Evolutionary conservation across 306 rosid species (phyloP).

Genomic region (Hippophae tibetana): DNA sequence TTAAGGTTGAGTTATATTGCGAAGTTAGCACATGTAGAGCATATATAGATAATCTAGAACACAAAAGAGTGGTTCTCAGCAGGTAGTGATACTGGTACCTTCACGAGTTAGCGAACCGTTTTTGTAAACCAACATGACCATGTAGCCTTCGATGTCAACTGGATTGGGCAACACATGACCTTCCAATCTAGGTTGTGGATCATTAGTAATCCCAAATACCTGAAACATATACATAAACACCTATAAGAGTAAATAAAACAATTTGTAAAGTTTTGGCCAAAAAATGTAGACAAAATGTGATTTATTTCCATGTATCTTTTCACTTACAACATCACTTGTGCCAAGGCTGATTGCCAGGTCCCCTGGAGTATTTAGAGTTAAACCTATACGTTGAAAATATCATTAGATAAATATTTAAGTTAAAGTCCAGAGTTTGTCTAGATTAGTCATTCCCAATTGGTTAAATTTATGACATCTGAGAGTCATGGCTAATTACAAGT

Average conservation of each 20-base stretch:
- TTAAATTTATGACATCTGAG: no score
- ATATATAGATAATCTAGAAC: conserved; percentile 1
- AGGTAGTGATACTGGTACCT: conserved; percentile 45
- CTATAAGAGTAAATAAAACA: conserved; percentile 13
- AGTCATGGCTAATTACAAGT: no score
- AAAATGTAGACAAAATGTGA: not conserved
- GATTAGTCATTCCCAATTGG: no score
- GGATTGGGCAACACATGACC: conserved; percentile 95
- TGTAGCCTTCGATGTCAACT: conserved; percentile 73
- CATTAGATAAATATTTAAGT: not conserved
- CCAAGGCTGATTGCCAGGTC: conserved; percentile 96
- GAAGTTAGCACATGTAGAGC: conserved; percentile 4
- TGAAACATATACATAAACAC: conserved; percentile 21
- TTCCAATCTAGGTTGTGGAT: conserved; percentile 81
- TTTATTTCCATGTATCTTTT: not conserved
- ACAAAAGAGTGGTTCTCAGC: conserved; percentile 1
- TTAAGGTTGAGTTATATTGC: conserved; percentile 7
- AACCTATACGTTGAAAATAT: conserved; percentile 50
- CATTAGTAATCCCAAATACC: conserved; percentile 81
- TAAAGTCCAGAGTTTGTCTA: no score
- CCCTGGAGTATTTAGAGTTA: conserved; percentile 85
- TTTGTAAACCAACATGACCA: conserved; percentile 96
- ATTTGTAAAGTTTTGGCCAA: not conserved
- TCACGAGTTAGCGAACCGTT: conserved; percentile 95
- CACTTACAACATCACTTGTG: conserved; percentile 91